phyloP scores from a whole-genome alignment of 1,284 basidiomycete species.

The Mycena citricolor region DNA sequence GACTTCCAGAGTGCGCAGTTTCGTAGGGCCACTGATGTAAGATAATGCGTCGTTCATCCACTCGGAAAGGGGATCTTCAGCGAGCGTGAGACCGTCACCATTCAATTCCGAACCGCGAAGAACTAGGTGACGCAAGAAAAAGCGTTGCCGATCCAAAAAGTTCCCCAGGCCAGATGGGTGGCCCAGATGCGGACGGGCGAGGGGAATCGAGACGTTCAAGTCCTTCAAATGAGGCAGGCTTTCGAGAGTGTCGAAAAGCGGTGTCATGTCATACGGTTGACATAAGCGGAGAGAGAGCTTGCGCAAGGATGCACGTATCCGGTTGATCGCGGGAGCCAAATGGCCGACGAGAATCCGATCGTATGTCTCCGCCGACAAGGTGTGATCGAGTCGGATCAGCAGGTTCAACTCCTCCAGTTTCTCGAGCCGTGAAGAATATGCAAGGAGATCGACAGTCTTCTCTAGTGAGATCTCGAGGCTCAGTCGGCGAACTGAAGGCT shows the following conservation, averaged over 20 bases:
- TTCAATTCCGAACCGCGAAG: conserved; percentile 40
- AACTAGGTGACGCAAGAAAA: conserved; percentile 33
- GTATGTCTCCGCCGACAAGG: conserved; percentile 24
- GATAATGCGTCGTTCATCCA: conserved; percentile 34
- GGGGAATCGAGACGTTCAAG: conserved; percentile 37
- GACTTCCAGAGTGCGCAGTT: conserved; percentile 38
- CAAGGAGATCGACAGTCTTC: conserved; percentile 37
- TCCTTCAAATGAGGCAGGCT: conserved; percentile 33
- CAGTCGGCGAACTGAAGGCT: conserved; percentile 37
- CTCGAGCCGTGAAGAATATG: conserved; percentile 29
- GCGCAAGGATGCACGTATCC: conserved; percentile 35
- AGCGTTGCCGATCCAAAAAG: conserved; percentile 36
- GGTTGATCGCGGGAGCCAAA: conserved; percentile 35
- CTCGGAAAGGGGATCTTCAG: conserved; percentile 31
- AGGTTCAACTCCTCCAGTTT: conserved; percentile 42
- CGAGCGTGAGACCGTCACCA: conserved; percentile 30
- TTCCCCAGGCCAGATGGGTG: conserved; percentile 33
- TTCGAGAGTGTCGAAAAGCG: conserved; percentile 34
- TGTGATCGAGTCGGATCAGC: conserved; percentile 39
- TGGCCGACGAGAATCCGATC: conserved; percentile 29
- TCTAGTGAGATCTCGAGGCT: conserved; percentile 41
- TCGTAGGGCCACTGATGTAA: conserved; percentile 27
- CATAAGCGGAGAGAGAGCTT: conserved; percentile 40
- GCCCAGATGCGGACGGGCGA: conserved; percentile 38
- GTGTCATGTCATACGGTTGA: conserved; percentile 40